Base-by-base conservation (phyloP, 2,329 filamentous ascomycete species). In the Diatrype stigma region DNA sequence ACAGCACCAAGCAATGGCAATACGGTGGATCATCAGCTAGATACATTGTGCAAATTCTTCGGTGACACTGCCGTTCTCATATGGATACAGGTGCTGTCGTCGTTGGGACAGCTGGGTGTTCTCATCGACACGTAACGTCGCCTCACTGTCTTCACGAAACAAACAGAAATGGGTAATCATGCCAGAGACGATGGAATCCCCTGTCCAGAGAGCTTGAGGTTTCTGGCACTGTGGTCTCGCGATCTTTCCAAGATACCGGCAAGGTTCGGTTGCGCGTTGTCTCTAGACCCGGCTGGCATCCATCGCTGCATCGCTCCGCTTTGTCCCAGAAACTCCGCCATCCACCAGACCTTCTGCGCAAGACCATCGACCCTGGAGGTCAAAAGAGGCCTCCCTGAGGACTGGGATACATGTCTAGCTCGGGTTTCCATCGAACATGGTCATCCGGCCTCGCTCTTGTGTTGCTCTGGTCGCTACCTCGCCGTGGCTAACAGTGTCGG, bases 71-170 rank as follows among this genome's bases (percentile, higher is more conserved):
- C 26, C n/a, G 17, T 54, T 22, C 35, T 56, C 11, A 30, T 19
- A 14, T 57, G 55, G 55, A 46, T 56, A n/a, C 53, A 57, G n/a
- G 19, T 34, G 3, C 42, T 57, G 5, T 51, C 55, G 14, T 49
- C 48, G 14, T 32, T 51, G 21, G n/a, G 32, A 6, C 55, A 47
- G 6, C 40, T 57, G 8, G 37, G 46, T 7, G 17, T 47, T 4
- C 19, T 56, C 7, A 45, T 56, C 3, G 32, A 49, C 16, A 45
- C 51, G 12, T 56, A 53, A 5, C 14, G 50, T 1, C n/a, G 35
- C 16, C 22, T 57, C 21, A 48, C 22, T 16, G 3, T 5, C 1
- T 48, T 47, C 19, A 16, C 48, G 19, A 42, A 48, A 12, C 34
- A 42, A 48, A 12, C 47, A 17, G 37, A 48, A 34, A 34, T 21